A percentile compares a stretch with the other conserved stretches of the same genome.
Conservation (phyloP, 805 yeast species). For the Saccharomyces jurei region DNA sequence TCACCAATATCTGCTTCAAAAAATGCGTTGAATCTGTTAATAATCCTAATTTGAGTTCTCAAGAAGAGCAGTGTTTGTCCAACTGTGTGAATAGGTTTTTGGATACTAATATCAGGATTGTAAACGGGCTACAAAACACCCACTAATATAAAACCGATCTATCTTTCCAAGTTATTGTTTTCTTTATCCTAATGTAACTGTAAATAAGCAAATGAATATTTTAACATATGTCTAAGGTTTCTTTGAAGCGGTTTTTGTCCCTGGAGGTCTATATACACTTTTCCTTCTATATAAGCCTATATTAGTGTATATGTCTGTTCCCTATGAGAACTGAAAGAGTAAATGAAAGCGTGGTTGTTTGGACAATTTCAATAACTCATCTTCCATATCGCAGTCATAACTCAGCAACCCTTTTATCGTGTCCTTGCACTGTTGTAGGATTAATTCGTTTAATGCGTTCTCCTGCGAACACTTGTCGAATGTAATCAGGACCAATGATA, state of each 20-base stretch:
- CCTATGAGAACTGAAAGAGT: neutral
- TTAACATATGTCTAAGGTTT: neutral
- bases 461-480: constrained; percentile 22
- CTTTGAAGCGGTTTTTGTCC: neutral
- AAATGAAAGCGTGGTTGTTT: neutral
- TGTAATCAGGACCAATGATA: constrained; percentile 15
- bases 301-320: neutral
- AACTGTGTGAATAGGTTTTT: constrained; percentile 81
- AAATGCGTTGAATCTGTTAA: constrained; percentile 56
- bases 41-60: constrained; percentile 40
- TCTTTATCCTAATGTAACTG: neutral
- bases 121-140: constrained; percentile 39
- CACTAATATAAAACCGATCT: constrained; percentile 10
- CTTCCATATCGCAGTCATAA: neutral
- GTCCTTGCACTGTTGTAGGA: neutral
- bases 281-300: neutral
- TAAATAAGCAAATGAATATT: constrained; percentile 1
- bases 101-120: constrained; percentile 81
- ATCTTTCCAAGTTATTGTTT: neutral
- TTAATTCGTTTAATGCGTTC: constrained; percentile 10
- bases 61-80: constrained; percentile 65
- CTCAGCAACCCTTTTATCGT: neutral
- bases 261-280: neutral
- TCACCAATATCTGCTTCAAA: constrained; percentile 86
- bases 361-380: neutral